phyloP scores from a whole-genome alignment of 2,329 filamentous ascomycete species.

The Sphaerulina populicola region DNA sequence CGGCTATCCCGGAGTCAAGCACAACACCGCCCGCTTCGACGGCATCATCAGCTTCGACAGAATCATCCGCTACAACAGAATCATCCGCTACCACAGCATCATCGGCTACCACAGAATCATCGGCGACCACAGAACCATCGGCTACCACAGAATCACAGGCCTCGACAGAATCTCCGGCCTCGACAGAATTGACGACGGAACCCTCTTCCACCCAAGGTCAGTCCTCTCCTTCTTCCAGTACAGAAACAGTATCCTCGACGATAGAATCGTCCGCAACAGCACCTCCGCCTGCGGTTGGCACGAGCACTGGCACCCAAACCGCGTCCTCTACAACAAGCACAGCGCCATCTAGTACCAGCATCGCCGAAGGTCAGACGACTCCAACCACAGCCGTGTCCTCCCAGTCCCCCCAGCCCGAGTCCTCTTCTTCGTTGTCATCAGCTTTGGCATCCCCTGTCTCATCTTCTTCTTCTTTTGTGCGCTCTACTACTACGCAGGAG shows the following conservation, averaged over 20 bases:
- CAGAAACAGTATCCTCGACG: constrained; percentile 4
- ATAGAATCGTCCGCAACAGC: constrained; percentile 5
- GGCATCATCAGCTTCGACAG: background rate
- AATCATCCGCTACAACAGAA: background rate
- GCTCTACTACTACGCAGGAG: constrained; percentile 16
- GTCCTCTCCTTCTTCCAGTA: constrained; percentile 15
- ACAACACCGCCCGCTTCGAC: constrained; percentile 17
- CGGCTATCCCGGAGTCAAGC: constrained; percentile 24
- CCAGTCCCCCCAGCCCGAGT: constrained; percentile 1
- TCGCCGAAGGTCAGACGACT: constrained; percentile 15
- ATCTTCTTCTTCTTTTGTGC: background rate
- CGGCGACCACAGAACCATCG: too few relatives aligned
- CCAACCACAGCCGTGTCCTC: constrained; percentile 3
- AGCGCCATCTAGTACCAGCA: constrained; percentile 16
- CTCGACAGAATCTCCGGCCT: too few relatives aligned
- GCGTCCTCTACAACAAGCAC: constrained; percentile 10
- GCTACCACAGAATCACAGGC: background rate
- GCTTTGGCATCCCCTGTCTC: background rate
- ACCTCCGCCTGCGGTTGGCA: constrained; percentile 12
- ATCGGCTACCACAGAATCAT: too few relatives aligned
- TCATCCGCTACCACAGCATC: constrained; percentile 9
- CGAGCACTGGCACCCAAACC: constrained; percentile 10
- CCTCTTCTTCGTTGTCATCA: background rate
- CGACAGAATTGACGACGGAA: constrained; percentile 11
- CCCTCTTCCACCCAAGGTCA: constrained; percentile 15